Evolutionary conservation across 2,329 filamentous ascomycete species (phyloP).

Genomic region (Sphaerostilbella broomeana): DNA sequence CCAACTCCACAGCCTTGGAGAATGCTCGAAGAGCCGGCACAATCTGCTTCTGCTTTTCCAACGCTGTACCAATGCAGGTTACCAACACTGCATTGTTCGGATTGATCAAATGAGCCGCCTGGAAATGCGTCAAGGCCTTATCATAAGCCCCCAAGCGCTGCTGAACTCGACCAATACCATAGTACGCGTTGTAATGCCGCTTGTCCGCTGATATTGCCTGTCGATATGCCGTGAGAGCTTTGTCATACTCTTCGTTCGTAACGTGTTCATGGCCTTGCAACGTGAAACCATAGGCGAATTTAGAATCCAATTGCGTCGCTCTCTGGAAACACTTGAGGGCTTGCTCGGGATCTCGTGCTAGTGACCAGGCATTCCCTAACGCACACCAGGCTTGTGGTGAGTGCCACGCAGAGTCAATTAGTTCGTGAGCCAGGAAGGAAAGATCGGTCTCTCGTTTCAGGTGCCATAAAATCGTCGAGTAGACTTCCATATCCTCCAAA

Average conservation of each 20-base stretch:
- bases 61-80: conserved; percentile 82
- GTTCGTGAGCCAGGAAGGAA: conserved; percentile 83
- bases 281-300: conserved; percentile 93
- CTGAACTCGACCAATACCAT: conserved; percentile 76
- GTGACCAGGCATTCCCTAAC: conserved; percentile 88
- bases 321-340: conserved; percentile 91
- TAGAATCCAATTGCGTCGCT: conserved; percentile 81
- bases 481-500: conserved; percentile 94
- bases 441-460: conserved; percentile 87
- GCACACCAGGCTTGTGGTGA: conserved; percentile 96
- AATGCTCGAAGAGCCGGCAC: conserved; percentile 75
- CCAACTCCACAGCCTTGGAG: conserved; percentile 71
- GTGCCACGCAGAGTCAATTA: conserved; percentile 79
- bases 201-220: conserved; percentile 78
- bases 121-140: conserved; percentile 86
- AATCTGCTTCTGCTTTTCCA: conserved; percentile 83
- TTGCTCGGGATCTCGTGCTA: conserved; percentile 88
- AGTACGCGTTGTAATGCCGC: conserved; percentile 97
- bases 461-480: conserved; percentile 98
- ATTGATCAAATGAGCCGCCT: conserved; percentile 81
- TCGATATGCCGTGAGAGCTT: conserved; percentile 81
- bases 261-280: conserved; percentile 94
- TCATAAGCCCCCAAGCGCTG: conserved; percentile 88
- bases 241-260: conserved; percentile 94
- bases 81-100: conserved; percentile 88